These are phyloP conservation scores for Globisporangium rhizosaccharum DNA, from an alignment of 352 stramenopile genomes.

Conservation along the genomic window DNA sequence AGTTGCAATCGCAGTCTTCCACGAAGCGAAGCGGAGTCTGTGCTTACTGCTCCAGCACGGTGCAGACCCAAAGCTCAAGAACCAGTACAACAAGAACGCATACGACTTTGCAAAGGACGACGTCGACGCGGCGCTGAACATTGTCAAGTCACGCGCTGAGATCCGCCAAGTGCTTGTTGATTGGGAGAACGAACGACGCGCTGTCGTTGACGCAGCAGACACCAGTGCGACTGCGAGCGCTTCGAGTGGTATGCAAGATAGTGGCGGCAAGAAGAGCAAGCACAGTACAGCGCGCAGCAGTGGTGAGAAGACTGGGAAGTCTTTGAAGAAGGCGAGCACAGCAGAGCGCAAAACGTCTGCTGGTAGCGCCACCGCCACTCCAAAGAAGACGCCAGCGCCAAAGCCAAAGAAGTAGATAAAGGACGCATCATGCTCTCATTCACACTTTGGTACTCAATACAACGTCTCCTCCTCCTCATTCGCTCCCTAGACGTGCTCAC, in stretches of 20 bases:
- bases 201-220: conserved; percentile 4
- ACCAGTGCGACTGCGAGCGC: no score
- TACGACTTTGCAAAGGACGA: conserved; percentile 89
- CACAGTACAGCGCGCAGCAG: not conserved
- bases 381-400: not conserved
- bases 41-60: conserved; percentile 72
- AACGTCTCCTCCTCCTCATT: not conserved
- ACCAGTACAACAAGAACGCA: conserved; percentile 88
- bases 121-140: conserved; percentile 75
- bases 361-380: not conserved
- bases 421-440: no score
- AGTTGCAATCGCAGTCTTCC: conserved; percentile 82
- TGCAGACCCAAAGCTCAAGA: conserved; percentile 79
- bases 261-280: not conserved
- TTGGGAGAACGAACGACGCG: conserved; percentile 52
- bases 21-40: conserved; percentile 72
- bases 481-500: not conserved
- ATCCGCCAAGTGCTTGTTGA: conserved; percentile 64
- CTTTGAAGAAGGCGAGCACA: not conserved
- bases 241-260: not conserved
- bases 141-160: conserved; percentile 72
- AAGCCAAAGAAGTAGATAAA: not conserved
- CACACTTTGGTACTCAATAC: not conserved
- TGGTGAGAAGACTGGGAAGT: not conserved
- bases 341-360: not conserved